A percentile compares a stretch with the other conserved stretches of the same genome.
These are phyloP conservation scores for Xylona heveae DNA, from an alignment of 495 filamentous ascomycete species.

Conservation along the genomic window DNA sequence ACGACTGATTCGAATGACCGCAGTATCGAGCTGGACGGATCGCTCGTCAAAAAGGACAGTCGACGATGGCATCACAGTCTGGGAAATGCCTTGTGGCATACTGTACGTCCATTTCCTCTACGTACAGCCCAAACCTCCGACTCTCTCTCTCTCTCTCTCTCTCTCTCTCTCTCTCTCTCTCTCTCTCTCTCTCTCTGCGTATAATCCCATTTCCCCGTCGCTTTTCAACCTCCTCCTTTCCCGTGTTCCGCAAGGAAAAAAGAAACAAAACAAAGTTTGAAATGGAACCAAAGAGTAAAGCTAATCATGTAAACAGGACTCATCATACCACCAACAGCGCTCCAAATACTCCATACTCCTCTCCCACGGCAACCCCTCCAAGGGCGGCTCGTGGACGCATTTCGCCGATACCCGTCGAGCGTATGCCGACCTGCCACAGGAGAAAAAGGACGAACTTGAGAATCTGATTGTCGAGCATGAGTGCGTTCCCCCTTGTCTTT, in stretches of 20 bases:
- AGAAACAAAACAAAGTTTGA: too few species aligned
- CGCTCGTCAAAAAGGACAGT: slow-evolving; percentile 8
- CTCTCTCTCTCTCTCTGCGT: not conserved
- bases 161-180: slow-evolving; percentile 1
- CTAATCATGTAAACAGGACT: too few species aligned
- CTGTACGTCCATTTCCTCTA: too few species aligned
- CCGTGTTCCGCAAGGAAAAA: too few species aligned
- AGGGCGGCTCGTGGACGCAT: slow-evolving; percentile 11
- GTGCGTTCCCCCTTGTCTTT: too few species aligned
- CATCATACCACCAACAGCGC: slow-evolving; percentile 11
- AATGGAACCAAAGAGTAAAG: too few species aligned
- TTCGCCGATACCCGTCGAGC: slow-evolving; percentile 10
- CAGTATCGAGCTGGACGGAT: slow-evolving; percentile 10
- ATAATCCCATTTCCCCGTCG: not conserved
- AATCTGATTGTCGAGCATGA: slow-evolving; percentile 10
- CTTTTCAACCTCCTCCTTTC: not conserved
- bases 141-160: not conserved
- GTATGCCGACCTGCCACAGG: slow-evolving; percentile 7
- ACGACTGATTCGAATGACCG: too few species aligned
- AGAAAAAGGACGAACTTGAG: slow-evolving; percentile 8
- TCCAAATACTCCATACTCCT: slow-evolving; percentile 11
- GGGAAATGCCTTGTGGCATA: slow-evolving; percentile 12
- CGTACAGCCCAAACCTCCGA: too few species aligned
- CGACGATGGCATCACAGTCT: slow-evolving; percentile 11
- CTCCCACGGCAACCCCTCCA: slow-evolving; percentile 9